These are phyloP conservation scores for Nevesoporus exiguus DNA, from an alignment of 768 basidiomycete species.

Conservation along the genomic window DNA sequence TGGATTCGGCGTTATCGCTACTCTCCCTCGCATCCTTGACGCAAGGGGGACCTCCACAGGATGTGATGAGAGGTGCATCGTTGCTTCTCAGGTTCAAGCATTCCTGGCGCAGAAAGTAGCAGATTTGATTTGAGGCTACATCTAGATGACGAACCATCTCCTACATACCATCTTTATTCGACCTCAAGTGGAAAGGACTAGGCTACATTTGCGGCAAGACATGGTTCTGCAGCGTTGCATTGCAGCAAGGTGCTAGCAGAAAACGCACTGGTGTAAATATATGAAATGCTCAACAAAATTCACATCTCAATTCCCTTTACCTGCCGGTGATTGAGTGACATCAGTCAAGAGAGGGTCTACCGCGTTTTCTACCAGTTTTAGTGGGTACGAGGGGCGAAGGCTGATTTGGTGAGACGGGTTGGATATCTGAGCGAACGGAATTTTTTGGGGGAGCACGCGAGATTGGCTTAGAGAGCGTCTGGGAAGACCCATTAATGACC, in stretches of 20 bases:
- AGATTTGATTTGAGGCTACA: slow-evolving; percentile 17
- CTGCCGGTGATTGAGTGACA: slow-evolving; percentile 11
- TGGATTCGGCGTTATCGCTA: slow-evolving; percentile 29
- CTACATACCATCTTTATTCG: slow-evolving; percentile 24
- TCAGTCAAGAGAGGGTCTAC: slow-evolving; percentile 31
- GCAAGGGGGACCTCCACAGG: slow-evolving; percentile 7
- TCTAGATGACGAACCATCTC: slow-evolving; percentile 16
- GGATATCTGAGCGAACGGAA: slow-evolving; percentile 10
- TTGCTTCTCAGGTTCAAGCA: slow-evolving; percentile 30
- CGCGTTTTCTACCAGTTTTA: slow-evolving; percentile 32
- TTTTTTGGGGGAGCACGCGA: slow-evolving; percentile 23
- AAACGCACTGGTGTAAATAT: slow-evolving; percentile 28
- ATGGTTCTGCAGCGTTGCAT: slow-evolving; percentile 21
- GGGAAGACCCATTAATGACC: slow-evolving; percentile 11
- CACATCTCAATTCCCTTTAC: slow-evolving; percentile 15
- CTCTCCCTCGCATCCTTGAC: slow-evolving; percentile 26
- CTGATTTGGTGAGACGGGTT: slow-evolving; percentile 11
- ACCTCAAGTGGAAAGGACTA: slow-evolving; percentile 18
- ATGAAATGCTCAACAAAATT: slow-evolving; percentile 27
- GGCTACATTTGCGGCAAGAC: slow-evolving; percentile 29
- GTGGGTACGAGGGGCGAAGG: slow-evolving; percentile 10
- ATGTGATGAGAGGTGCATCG: slow-evolving; percentile 28
- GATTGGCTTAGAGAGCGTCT: slow-evolving; percentile 11
- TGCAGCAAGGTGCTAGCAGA: slow-evolving; percentile 25
- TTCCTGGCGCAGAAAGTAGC: slow-evolving; percentile 27